phyloP scores from a whole-genome alignment of 257 asterid species.

The Capsicum chinense region DNA sequence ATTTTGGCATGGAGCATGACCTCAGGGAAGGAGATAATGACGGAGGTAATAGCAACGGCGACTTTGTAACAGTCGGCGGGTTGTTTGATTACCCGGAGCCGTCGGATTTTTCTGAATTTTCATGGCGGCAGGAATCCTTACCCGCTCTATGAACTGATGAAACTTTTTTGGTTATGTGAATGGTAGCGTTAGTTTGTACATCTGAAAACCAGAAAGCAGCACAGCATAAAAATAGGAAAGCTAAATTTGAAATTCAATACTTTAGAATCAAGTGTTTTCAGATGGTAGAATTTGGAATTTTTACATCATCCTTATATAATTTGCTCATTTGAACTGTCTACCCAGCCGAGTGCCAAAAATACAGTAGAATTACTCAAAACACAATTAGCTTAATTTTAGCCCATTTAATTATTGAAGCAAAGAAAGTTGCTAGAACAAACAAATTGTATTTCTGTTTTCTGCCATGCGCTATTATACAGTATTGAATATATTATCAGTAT shows the following conservation, averaged over 20 bases:
- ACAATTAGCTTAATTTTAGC: neutral
- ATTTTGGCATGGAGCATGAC: constrained; percentile 33
- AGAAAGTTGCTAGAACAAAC: neutral
- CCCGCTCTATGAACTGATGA: constrained; percentile 39
- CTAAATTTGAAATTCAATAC: neutral
- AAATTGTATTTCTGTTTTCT: neutral
- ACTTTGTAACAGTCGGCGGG: constrained; percentile 41
- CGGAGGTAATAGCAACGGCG: constrained; percentile 19
- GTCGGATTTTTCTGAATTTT: constrained; percentile 37
- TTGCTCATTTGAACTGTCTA: neutral
- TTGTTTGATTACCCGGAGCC: constrained; percentile 43
- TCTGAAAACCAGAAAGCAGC: constrained; percentile 16
- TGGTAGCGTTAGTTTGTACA: constrained; percentile 38
- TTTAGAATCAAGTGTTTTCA: neutral
- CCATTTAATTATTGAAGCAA: neutral
- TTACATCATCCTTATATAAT: neutral
- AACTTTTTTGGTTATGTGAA: constrained; percentile 5
- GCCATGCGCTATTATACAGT: neutral
- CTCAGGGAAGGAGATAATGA: constrained; percentile 12
- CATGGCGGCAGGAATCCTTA: constrained; percentile 46
- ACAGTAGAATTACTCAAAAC: too few species aligned
- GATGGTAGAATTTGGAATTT: neutral
- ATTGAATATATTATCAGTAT: too few species aligned
- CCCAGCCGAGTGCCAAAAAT: too few species aligned
- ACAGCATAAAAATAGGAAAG: neutral